Evolutionary conservation across 306 rosid genomes (phyloP), one percentile per base, ranked within the genome.

Genomic region (Boehmeria nivea): DNA sequence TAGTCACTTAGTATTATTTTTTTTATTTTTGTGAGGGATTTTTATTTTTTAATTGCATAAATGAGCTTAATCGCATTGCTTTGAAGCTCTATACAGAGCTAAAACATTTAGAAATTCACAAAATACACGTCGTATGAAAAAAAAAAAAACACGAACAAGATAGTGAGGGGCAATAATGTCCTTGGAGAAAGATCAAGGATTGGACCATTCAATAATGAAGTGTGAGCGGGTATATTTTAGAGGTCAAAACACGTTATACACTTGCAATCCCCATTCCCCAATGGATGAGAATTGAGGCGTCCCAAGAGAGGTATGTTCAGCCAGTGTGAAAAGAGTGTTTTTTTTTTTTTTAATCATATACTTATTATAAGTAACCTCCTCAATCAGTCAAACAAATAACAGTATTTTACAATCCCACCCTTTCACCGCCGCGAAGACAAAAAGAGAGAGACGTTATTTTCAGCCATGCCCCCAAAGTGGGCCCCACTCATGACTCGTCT

Each of bases 241-340:
- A 6, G 51, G 65, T 56, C 70, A 56, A 33, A 63, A 54, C 75
- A 63, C 75, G 70, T 39, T 70, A 63, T 23, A 15, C 13, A 38
- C 44, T 49, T 13, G 31, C 9, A 25, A 14, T 19, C 4, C 16
- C n/a, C n/a, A n/a, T n/a, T n/a, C 10, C 8, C 45, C 15, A 40
- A 40, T 4, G 16, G n/a, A n/a, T n/a, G n/a, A n/a, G n/a, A n/a
- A n/a, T n/a, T n/a, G n/a, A n/a, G n/a, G n/a, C n/a, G n/a, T n/a
- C n/a, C n/a, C n/a, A n/a, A n/a, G n/a, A n/a, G n/a, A n/a, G n/a
- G n/a, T n/a, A n/a, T n/a, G n/a, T n/a, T n/a, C n/a, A n/a, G 2
- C 36, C 43, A 45, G 44, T 45, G 54, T 34, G 40, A 12, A 43
- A 51, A 12, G 9, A 51, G 50, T 50, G 70, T 25, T 31, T 10